Percentiles rank a stretch among this genome's conserved stretches.
Evolutionary conservation across 371 early-diverging fungal genomes (phyloP).

Genomic region (Dichotomocladium elegans): DNA sequence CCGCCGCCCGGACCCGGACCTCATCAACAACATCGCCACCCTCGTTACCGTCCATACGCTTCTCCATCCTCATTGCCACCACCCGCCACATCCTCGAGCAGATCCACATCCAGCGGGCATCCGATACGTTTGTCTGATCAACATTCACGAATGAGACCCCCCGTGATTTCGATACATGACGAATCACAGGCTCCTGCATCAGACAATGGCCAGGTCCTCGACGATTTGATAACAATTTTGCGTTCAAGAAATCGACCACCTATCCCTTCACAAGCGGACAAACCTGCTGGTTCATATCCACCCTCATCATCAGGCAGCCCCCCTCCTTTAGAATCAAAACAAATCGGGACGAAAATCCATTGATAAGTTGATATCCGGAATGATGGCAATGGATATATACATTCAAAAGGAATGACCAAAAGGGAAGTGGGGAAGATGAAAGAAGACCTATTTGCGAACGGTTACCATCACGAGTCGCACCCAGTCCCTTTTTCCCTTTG

Average conservation of each 20-base stretch:
- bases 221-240: constrained; percentile 10
- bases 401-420: too few species aligned
- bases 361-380: neutral
- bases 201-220: constrained; percentile 14
- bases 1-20: neutral
- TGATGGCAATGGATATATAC: neutral
- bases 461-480: too few species aligned
- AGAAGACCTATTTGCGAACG: too few species aligned
- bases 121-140: neutral
- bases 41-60: neutral
- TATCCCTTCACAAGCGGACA: constrained; percentile 2
- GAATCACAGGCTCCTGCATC: neutral
- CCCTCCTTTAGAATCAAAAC: neutral
- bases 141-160: neutral
- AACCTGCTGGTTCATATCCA: neutral
- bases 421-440: too few species aligned
- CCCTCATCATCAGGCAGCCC: neutral
- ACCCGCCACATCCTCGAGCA: constrained; percentile 2
- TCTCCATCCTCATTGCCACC: neutral
- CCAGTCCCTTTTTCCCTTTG: neutral
- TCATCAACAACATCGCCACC: neutral
- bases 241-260: constrained; percentile 19
- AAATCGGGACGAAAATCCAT: neutral
- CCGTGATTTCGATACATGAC: neutral
- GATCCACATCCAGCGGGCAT: neutral